A percentile compares a stretch with the other conserved stretches of the same genome.
Evolutionary conservation across 2,329 filamentous ascomycete genomes (phyloP).

Genomic region (Dactylellina leptospora): DNA sequence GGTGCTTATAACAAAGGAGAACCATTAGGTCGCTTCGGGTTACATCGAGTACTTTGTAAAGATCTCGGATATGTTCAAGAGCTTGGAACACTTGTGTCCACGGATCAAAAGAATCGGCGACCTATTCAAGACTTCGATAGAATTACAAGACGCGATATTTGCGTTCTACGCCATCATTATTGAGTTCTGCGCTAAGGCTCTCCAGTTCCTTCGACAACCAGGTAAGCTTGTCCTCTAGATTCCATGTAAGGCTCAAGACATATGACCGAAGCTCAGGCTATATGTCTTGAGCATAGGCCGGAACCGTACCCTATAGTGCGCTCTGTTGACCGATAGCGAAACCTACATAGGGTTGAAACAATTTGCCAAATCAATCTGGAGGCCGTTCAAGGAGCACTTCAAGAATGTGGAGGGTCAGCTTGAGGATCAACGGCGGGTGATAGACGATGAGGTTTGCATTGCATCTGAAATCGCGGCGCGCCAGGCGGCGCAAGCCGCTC

Average conservation of each 20-base stretch:
- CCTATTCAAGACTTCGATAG: conserved; percentile 44
- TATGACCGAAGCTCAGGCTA: not conserved
- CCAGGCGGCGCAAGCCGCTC: conserved; percentile 21
- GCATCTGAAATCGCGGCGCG: conserved; percentile 38
- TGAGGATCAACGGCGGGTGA: conserved; percentile 21
- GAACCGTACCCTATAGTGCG: no score
- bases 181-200: conserved; percentile 51
- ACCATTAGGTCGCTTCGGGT: conserved; percentile 59
- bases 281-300: no score
- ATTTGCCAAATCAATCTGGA: conserved; percentile 50
- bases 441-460: conserved; percentile 38
- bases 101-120: conserved; percentile 56
- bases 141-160: conserved; percentile 51
- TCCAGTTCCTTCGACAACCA: conserved; percentile 47
- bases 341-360: conserved; percentile 49
- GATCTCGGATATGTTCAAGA: conserved; percentile 60
- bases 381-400: conserved; percentile 52
- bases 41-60: conserved; percentile 61
- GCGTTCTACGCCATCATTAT: conserved; percentile 53
- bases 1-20: not conserved
- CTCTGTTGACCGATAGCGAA: no score
- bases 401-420: conserved; percentile 45
- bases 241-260: no score
- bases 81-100: conserved; percentile 59
- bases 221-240: no score